Base-by-base conservation (phyloP, 352 stramenopile genomes). In the Elongisporangium anandrum region DNA sequence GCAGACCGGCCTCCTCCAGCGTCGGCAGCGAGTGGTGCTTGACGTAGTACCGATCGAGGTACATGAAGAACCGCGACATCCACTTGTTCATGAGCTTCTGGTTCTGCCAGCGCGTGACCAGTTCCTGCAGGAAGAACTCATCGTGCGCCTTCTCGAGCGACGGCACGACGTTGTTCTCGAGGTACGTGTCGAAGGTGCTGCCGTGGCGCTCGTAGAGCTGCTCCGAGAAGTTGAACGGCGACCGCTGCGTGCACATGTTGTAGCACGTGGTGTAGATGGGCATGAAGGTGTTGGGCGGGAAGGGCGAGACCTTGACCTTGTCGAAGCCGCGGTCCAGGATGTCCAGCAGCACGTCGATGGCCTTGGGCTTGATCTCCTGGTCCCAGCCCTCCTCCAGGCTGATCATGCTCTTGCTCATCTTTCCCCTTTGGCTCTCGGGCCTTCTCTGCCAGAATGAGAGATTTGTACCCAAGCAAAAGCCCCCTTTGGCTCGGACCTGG, bases 71-170 rank as follows among this genome's bases (percentile, higher is more conserved):
- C 64, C 97, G 97, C 54, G 92, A 82, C 84, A 99, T 98, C 98
- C 98, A 99, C 79, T 99, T 99, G 87, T 99, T 99, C 97, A 99
- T 99, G 73, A 99, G 98, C 74, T 99, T 98, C 83, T 99, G 97
- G 77, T 99, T 99, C 47, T 90, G 82, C 97, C 97, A 99, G 52
- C 97, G 95, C 61, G 94, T 88, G 50, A 98, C 94, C 22, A 99
- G 79, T 72, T 99, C 97, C 59, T 93, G 87, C 8, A 99, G 78
- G n/a, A 99, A 93, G 61, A 98, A 97, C 59, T 98, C 87, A 61
- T 97, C 88, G 57, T 94, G 85, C 54, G 94, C 79, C 64, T 96
- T 77, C 63, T 95, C 73, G 12, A 98, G 77, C 55, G 66, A 81
- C 26, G 85, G 95, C 20, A 97, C 79, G 48, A 97, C 93, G 53